Conservation (phyloP, 83 land plant species). For the Thuja plicata region DNA sequence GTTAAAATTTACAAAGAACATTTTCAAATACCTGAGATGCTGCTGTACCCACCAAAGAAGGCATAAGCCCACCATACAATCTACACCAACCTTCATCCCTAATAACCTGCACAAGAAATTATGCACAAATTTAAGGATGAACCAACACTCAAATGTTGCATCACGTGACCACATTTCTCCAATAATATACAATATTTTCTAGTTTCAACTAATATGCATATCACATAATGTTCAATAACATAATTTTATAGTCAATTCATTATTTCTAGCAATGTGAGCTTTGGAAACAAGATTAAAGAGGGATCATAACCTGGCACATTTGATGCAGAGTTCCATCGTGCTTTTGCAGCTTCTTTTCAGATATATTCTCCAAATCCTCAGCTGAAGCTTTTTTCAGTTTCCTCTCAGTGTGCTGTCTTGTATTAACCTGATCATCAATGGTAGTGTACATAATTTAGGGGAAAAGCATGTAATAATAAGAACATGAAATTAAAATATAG, state of each 20-base stretch:
- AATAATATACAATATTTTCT: not conserved
- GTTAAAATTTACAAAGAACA: not conserved
- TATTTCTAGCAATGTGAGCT: not conserved
- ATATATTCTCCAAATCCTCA: slow-evolving; percentile 16
- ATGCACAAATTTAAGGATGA: not conserved
- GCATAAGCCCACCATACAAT: slow-evolving; percentile 79
- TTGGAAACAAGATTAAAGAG: not conserved
- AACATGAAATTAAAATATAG: not conserved
- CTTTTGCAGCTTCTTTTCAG: slow-evolving; percentile 30
- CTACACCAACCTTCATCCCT: slow-evolving; percentile 88
- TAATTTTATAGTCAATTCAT: not conserved
- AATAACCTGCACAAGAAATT: slow-evolving; percentile 52
- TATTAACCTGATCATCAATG: slow-evolving; percentile 58
- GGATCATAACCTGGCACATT: slow-evolving; percentile 49
- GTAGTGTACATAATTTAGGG: not conserved
- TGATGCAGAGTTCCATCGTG: slow-evolving; percentile 50
- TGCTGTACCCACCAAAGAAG: slow-evolving; percentile 90
- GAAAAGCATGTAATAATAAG: not conserved
- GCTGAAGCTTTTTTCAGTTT: slow-evolving; percentile 30
- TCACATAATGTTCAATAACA: not conserved
- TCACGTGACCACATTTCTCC: not conserved
- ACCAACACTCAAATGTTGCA: not conserved
- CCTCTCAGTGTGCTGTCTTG: slow-evolving; percentile 89
- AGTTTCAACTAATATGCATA: not conserved
- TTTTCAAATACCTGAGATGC: slow-evolving; percentile 72